These are phyloP conservation scores for Piper betle DNA, from an alignment of 164 flowering plant species.

Conservation along the genomic window DNA sequence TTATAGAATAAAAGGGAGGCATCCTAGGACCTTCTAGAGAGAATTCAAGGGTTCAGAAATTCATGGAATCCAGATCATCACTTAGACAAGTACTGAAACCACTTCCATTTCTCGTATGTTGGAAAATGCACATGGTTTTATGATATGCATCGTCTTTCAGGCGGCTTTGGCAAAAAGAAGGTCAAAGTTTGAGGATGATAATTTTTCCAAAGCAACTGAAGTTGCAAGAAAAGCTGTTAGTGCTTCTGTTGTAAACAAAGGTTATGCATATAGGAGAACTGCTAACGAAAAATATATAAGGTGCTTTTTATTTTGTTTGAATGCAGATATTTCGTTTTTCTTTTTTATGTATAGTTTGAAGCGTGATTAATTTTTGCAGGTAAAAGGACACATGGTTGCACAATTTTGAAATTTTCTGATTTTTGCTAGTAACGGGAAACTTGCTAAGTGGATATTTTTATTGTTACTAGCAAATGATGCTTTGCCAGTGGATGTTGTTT, in stretches of 20 bases:
- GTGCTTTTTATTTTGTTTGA: background rate
- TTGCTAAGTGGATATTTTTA: background rate
- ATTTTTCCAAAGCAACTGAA: conserved; percentile 59
- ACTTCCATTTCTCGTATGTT: background rate
- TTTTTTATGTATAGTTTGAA: too few species aligned
- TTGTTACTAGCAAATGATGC: too few species aligned
- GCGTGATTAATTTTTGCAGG: background rate
- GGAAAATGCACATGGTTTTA: background rate
- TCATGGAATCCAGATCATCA: conserved; percentile 60
- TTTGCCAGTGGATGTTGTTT: too few species aligned
- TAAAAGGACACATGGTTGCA: background rate
- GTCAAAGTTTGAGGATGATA: conserved; percentile 61
- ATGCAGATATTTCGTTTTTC: background rate
- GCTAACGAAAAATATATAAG: conserved; percentile 24
- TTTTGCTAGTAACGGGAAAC: background rate
- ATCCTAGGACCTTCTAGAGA: conserved; percentile 22
- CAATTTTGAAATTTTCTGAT: background rate
- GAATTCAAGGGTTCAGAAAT: conserved; percentile 40
- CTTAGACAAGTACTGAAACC: conserved; percentile 61
- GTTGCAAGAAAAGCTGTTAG: conserved; percentile 63
- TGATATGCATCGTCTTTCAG: conserved; percentile 16
- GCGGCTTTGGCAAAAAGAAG: conserved; percentile 78
- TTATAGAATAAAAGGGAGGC: conserved; percentile 40
- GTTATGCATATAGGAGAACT: conserved; percentile 22
- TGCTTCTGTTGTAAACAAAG: conserved; percentile 48